phyloP scores from a whole-genome alignment of 192 early-diverging fungal genomes.

The Entomortierella lignicola region DNA sequence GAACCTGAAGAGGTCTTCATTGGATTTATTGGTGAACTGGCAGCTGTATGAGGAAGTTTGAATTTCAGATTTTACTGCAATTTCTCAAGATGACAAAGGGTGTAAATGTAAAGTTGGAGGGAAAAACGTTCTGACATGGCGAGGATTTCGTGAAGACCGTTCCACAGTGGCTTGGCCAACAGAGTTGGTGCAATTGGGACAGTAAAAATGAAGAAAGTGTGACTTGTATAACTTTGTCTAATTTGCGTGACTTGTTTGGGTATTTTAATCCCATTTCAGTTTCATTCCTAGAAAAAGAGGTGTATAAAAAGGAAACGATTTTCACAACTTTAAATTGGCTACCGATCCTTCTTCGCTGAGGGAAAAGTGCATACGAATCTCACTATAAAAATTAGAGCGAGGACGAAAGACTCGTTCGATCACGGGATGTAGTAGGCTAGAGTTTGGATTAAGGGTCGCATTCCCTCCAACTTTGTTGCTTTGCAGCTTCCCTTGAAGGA shows the following conservation, averaged over 20 bases:
- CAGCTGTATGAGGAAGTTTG: neutral
- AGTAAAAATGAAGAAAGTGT: too few species aligned
- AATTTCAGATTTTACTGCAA: neutral
- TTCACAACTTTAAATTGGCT: constrained; percentile 10
- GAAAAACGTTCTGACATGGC: too few species aligned
- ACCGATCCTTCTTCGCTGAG: constrained; percentile 55
- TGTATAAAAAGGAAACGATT: neutral
- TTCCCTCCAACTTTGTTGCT: constrained; percentile 7
- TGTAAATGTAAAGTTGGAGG: neutral
- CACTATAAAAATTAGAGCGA: constrained; percentile 23
- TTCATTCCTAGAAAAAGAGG: too few species aligned
- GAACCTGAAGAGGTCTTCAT: constrained; percentile 45
- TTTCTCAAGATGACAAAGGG: too few species aligned
- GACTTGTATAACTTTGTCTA: neutral
- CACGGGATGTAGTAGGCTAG: neutral
- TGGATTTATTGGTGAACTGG: neutral
- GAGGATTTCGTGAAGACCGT: too few species aligned
- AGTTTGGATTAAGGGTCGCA: constrained; percentile 13
- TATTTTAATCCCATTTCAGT: neutral
- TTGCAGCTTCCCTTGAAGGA: constrained; percentile 9
- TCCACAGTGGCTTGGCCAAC: too few species aligned
- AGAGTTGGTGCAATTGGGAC: too few species aligned
- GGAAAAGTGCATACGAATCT: constrained; percentile 59
- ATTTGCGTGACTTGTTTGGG: neutral
- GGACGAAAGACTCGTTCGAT: constrained; percentile 29